Evolutionary conservation across 305 asterid species (phyloP).

Genomic region (Salvia sclarea): DNA sequence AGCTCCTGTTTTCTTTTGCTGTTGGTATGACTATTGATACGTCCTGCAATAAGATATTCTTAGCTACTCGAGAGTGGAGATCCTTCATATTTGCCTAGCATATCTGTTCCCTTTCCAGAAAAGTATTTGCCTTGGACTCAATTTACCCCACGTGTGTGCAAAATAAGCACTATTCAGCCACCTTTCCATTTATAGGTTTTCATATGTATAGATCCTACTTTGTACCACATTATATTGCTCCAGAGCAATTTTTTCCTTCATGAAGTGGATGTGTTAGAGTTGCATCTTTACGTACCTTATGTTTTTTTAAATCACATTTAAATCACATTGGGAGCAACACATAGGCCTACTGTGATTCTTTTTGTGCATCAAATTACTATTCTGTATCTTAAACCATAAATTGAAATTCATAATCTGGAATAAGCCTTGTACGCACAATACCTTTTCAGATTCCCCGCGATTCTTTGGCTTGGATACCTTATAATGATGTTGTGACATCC

Average conservation of each 20-base stretch:
- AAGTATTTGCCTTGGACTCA: not conserved
- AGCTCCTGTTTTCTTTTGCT: not conserved
- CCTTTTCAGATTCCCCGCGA: not conserved
- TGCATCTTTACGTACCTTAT: not conserved
- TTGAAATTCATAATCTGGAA: constrained; percentile 4
- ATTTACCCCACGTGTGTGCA: not conserved
- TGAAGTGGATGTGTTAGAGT: not conserved
- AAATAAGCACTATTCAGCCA: not conserved
- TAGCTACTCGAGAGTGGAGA: not conserved
- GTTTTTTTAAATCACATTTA: not conserved
- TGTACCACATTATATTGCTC: not conserved
- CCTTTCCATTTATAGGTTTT: not conserved
- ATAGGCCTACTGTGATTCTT: not conserved
- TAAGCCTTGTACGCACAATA: not conserved
- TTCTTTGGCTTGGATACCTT: constrained; percentile 19
- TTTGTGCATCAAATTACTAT: constrained; percentile 11
- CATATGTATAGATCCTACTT: not conserved
- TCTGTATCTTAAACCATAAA: not conserved
- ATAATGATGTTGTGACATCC: constrained; percentile 10
- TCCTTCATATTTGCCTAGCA: not conserved
- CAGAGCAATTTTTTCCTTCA: constrained; percentile 1
- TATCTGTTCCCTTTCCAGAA: not conserved
- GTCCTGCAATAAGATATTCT: not conserved
- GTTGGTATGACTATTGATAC: not conserved
- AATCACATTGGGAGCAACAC: not conserved